Evolutionary conservation across 1,284 basidiomycete species (phyloP).

Genomic region (Leccinum huronense): DNA sequence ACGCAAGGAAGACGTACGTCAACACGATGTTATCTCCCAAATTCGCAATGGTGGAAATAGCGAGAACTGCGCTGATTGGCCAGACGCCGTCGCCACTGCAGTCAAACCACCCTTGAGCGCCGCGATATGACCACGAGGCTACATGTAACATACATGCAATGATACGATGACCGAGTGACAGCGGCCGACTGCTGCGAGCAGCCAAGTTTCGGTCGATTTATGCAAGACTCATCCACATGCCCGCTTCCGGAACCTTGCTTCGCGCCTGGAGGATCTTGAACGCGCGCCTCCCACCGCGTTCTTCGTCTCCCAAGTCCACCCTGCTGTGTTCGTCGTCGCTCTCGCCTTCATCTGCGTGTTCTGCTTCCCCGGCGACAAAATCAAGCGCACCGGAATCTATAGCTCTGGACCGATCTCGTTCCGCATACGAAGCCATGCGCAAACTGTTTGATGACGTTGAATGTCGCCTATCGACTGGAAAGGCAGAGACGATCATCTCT

Average conservation of each 20-base stretch:
- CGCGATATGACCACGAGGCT: constrained; percentile 53
- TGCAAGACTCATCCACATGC: constrained; percentile 79
- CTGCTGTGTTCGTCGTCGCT: constrained; percentile 33
- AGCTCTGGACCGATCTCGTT: constrained; percentile 59
- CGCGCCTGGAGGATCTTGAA: constrained; percentile 64
- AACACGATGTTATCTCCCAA: constrained; percentile 83
- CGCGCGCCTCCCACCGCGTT: constrained; percentile 56
- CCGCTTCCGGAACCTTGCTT: constrained; percentile 57
- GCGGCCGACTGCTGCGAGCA: neutral
- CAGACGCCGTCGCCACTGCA: constrained; percentile 77
- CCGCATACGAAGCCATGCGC: constrained; percentile 61
- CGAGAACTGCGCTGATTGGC: constrained; percentile 83
- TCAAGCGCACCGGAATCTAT: constrained; percentile 70
- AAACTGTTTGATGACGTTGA: constrained; percentile 45
- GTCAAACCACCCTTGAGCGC: constrained; percentile 82
- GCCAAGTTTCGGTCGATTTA: constrained; percentile 18
- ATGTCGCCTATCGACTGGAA: constrained; percentile 25
- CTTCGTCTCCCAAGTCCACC: constrained; percentile 30
- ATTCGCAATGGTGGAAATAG: constrained; percentile 63
- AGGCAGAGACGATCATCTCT: constrained; percentile 28
- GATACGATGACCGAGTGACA: neutral
- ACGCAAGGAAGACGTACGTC: constrained; percentile 42
- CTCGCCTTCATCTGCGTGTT: constrained; percentile 43
- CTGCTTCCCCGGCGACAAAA: constrained; percentile 48
- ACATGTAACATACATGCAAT: constrained; percentile 1